Base-by-base conservation (phyloP, 2,329 filamentous ascomycete genomes). In the Sarocladium brachiariae region DNA sequence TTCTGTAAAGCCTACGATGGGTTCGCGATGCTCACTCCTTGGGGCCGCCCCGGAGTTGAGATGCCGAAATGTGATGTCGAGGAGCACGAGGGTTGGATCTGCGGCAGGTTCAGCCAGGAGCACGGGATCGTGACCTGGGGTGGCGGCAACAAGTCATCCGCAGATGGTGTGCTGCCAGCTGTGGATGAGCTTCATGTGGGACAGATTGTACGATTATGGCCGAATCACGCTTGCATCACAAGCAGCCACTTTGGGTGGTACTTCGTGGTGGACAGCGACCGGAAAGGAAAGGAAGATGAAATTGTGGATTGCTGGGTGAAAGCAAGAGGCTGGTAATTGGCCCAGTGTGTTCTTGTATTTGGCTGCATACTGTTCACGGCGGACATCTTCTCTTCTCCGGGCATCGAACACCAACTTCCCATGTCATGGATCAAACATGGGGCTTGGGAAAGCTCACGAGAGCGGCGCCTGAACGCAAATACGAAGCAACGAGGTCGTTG, bases 151-250 rank as follows among this genome's bases (percentile, higher is more conserved):
- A 47, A 33, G 27, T 47, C 43, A 14, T 21, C 25, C 43, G 7
- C 24, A 21, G 27, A 47, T 25, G 16, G n/a, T 25, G 10, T 7
- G 24, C 43, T 23, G 24, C 25, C 43, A 33, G 43, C 25, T 23
- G 27, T 47, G 27, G 43, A 47, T 16, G 43, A 47, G 27, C 27
- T 47, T n/a, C 43, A 25, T 10, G 70, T 88, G 27, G 87, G 87
- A 1, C 78, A 89, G 60, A 80, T 81, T 59, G 66, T 91, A 23
- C 73, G 81, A 52, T 70, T 92, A 7, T 91, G 84, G 81, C 87
- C 87, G 0, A 92, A 92, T 58, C 88, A 93, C 68, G 81, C 87
- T 31, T 93, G 88, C 63, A 84, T 92, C 57, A 79, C 87, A 1
- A 83, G 85, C 0, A 83, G 82, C 0, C 78, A 80, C 24, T 87